These are phyloP conservation scores for Suillus brevipes DNA, from an alignment of 768 basidiomycete genomes.

Conservation along the genomic window DNA sequence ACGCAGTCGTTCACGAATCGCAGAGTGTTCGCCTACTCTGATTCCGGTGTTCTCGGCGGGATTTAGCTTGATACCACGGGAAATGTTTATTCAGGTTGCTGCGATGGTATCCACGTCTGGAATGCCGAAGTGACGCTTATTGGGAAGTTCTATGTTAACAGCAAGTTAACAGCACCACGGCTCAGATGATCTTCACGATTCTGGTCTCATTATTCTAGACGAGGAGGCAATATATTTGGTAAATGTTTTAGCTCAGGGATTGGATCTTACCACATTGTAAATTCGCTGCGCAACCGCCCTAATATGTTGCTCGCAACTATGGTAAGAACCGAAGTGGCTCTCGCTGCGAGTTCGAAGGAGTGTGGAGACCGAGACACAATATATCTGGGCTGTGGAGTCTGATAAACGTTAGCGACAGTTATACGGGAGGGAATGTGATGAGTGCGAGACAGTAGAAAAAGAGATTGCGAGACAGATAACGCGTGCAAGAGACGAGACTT, in stretches of 20 bases:
- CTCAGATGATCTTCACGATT: slow-evolving; percentile 11
- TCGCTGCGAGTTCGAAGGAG: too few species aligned
- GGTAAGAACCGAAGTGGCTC: too few species aligned
- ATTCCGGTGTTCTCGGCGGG: slow-evolving; percentile 66
- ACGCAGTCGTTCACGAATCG: slow-evolving; percentile 54
- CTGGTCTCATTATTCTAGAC: slow-evolving; percentile 8
- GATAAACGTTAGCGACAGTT: too few species aligned
- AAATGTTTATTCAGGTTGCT: slow-evolving; percentile 63
- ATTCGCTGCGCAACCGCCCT: too few species aligned
- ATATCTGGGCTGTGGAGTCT: too few species aligned
- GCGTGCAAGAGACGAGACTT: too few species aligned
- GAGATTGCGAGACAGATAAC: too few species aligned
- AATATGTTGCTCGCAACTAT: too few species aligned
- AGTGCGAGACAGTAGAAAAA: too few species aligned
- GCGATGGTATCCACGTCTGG: slow-evolving; percentile 53
- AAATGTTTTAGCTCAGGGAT: slow-evolving; percentile 6
- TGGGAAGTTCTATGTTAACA: slow-evolving; percentile 58
- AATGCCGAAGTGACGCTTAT: slow-evolving; percentile 50
- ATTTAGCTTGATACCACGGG: slow-evolving; percentile 58
- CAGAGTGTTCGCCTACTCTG: slow-evolving; percentile 61
- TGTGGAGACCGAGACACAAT: too few species aligned
- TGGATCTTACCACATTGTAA: not conserved
- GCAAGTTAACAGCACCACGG: slow-evolving; percentile 30
- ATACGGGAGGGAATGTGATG: too few species aligned
- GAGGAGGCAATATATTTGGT: slow-evolving; percentile 8